phyloP scores from a whole-genome alignment of 2,329 filamentous ascomycete species.

The Fusarium neocosmosporiellum region DNA sequence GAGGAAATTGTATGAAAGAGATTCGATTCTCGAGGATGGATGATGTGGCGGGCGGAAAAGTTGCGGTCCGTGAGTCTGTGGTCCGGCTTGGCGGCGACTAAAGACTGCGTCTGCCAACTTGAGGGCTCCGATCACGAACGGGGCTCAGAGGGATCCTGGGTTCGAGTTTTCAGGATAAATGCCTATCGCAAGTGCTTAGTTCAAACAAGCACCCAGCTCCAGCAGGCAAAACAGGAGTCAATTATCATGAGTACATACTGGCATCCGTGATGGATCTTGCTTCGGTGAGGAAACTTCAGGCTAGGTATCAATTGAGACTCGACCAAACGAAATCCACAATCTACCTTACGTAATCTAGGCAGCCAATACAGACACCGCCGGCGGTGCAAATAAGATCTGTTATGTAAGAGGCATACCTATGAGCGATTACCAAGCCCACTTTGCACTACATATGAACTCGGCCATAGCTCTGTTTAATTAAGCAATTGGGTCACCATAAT shows the following conservation, averaged over 20 bases:
- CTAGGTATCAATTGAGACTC: not conserved
- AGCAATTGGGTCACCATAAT: not conserved
- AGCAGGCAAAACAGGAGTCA: not conserved
- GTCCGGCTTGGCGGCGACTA: conserved; percentile 27
- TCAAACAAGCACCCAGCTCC: not conserved
- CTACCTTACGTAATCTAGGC: not conserved
- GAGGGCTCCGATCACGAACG: not conserved
- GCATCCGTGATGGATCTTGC: not conserved
- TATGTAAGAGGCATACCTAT: no score
- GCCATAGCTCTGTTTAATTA: not conserved
- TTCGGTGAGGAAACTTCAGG: not conserved
- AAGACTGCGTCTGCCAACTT: not conserved
- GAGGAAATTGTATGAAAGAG: conserved; percentile 14
- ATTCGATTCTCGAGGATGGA: not conserved
- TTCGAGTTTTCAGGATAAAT: not conserved
- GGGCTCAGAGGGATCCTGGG: not conserved
- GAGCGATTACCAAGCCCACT: not conserved
- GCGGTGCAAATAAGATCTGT: no score
- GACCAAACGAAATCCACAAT: not conserved
- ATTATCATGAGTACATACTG: not conserved
- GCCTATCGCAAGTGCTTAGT: not conserved
- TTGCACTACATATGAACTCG: not conserved
- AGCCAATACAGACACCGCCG: no score
- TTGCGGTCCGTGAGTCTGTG: conserved; percentile 18
- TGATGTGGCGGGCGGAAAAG: conserved; percentile 31